Conservation (phyloP, 108 stramenopile genomes). For the Schizochytrium sp. region DNA sequence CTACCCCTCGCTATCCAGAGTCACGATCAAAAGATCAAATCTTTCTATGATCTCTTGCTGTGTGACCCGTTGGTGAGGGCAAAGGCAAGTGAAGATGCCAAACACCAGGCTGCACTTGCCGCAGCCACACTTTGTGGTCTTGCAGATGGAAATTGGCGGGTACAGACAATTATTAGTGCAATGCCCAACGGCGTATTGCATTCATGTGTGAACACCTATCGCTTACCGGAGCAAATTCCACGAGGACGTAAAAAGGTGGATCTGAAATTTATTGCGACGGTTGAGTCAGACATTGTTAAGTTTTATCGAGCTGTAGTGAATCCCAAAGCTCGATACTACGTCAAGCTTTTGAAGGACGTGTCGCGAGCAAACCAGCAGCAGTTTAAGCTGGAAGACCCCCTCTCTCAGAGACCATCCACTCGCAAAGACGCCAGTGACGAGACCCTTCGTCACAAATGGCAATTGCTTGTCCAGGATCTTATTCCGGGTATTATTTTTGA, state of each 20-base stretch:
- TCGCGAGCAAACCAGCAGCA: slow-evolving; percentile 6
- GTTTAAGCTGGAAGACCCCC: background rate
- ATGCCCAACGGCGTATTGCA: slow-evolving; percentile 12
- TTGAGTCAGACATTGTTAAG: background rate
- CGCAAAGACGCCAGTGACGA: background rate
- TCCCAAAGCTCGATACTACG: background rate
- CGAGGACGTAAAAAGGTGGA: slow-evolving; percentile 23
- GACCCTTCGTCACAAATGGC: background rate
- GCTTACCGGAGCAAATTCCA: slow-evolving; percentile 1
- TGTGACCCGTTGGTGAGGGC: background rate
- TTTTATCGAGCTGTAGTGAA: background rate
- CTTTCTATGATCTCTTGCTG: background rate
- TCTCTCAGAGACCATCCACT: slow-evolving; percentile 11
- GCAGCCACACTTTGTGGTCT: slow-evolving; percentile 4
- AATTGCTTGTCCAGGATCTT: background rate
- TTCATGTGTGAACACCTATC: background rate
- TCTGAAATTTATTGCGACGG: background rate
- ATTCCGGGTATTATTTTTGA: background rate
- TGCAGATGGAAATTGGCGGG: background rate
- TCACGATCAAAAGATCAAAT: background rate
- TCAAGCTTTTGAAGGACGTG: slow-evolving; percentile 16
- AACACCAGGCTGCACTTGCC: background rate
- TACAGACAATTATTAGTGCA: background rate
- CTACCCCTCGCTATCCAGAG: background rate
- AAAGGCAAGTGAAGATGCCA: background rate